Evolutionary conservation across 2,329 filamentous ascomycete species (phyloP), one percentile per base, ranked within the genome.

Genomic region (Xylariaceae sp.): DNA sequence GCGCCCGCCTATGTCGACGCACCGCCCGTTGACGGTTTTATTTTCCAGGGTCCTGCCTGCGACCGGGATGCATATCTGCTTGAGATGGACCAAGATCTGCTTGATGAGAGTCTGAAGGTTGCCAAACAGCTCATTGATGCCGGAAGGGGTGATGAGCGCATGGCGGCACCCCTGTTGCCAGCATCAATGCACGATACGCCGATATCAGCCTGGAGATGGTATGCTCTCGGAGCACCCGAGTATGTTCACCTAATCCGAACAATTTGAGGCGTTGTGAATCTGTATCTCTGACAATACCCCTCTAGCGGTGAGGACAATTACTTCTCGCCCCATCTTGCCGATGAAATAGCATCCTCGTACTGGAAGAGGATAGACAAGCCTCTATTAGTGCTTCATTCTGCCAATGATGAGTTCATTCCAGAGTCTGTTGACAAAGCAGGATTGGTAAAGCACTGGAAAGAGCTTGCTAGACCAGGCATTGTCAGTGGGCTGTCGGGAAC

Each of bases 11-110:
- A 76, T 63, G 17, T 11, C 3, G 67, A 77, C 41, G 68, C 68
- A 4, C 73, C 74, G 47, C 81, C 83, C 0, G 75, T 96, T 1
- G 84, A 94, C 61, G 92, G 88, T 41, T 86, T 86, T 53, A 88
- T 96, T 50, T 75, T 96, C 57, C 92, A 96, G 72, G 90, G 88
- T 0, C 86, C 89, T 0, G 86, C 92, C 2, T 90, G 85, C 1
- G 91, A 96, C 72, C 81, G 90, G 35, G 88, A 95, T 71, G 82
- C 80, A 0, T 68, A 88, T 9, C 73, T 73, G 2, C 69, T 75
- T 3, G 69, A 80, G 5, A 74, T 84, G 53, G 71, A 72, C 0
- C 67, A 76, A 3, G 74, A 78, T 4, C 66, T 71, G 35, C 74
- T 82, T 61, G 74, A 80, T 13, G 72, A 72, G 53, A 77, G 73